Conservation (phyloP, 1,284 basidiomycete genomes). For the Heliocybe sulcata region DNA sequence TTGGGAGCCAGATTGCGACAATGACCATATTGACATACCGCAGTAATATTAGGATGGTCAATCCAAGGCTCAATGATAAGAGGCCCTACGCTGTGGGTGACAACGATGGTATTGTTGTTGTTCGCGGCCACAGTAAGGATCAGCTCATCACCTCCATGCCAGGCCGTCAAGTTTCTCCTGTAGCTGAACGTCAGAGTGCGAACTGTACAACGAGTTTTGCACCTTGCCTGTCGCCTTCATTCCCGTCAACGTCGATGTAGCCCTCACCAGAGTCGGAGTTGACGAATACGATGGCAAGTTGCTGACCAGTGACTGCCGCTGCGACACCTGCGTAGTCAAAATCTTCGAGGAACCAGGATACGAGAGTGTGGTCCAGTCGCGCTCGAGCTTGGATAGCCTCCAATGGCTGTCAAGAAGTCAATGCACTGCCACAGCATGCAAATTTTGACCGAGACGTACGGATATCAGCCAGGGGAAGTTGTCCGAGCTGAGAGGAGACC, state of each 20-base stretch:
- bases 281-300: conserved; percentile 58
- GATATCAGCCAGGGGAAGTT: conserved; percentile 18
- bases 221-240: conserved; percentile 31
- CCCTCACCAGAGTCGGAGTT: conserved; percentile 42
- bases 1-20: neutral
- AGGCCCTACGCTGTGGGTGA: conserved; percentile 69
- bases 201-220: neutral
- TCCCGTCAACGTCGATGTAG: conserved; percentile 56
- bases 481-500: conserved; percentile 12
- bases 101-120: conserved; percentile 66
- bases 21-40: conserved; percentile 33
- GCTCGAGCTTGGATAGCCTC: conserved; percentile 40
- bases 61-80: conserved; percentile 66
- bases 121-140: conserved; percentile 42
- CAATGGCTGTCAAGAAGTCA: conserved; percentile 23
- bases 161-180: conserved; percentile 66
- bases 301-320: conserved; percentile 38
- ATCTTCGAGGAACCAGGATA: conserved; percentile 48
- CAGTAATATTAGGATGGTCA: conserved; percentile 36
- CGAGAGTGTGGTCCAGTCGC: conserved; percentile 30
- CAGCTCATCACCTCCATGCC: conserved; percentile 55
- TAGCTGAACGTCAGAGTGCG: conserved; percentile 24
- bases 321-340: conserved; percentile 43
- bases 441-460: neutral
- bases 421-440: neutral